Base-by-base conservation (phyloP, 164 flowering plant species). In the Nymphaea thermarum region DNA sequence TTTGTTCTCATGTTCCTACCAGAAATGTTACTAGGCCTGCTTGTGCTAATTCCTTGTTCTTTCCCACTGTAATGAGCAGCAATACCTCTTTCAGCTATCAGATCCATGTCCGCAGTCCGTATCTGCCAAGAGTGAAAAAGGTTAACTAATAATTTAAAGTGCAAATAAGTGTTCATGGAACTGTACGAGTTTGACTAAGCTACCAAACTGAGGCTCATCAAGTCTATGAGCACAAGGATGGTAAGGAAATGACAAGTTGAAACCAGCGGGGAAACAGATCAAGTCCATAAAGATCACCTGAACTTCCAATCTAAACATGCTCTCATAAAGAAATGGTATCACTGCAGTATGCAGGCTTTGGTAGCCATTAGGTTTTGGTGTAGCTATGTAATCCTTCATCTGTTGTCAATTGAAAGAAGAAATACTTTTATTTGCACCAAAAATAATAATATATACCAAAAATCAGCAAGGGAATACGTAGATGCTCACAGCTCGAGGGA, bases 361-460 rank as follows among this genome's bases (percentile, higher is more conserved):
- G 71, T 95, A 95, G 65, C 99, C 99, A 83, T 95, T 95, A 70
- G 98, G 96, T 71, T 91, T 95, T 68, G 99, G 96, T 25, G 96
- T 95, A 65, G 98, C 99, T 73, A 95, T 91, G 63, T 90, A 91
- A 76, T 95, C 99, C 74, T 95, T 95, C 86, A 88, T 83, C 99
- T 95, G 91, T 66, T 10, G 45, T 11, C 44, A 62, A 62, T 71
- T 41, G 43, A 6, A 64, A 51, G 3, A 4, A 62, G 45, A n/a
- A 43, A 53, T 8, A 18, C 18, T 4, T 44, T 16, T 16, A 53
- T 44, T 65, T 61, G 57, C 0, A 51, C 14, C 3, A 51, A 51
- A 51, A 15, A 51, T 25, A 15, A 55, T 62, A 60, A 62, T 25
- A 67, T 8, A 51, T 51, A 51, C 2, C 0, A 8, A 51, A 51